A percentile compares a stretch with the other conserved stretches of the same genome.
phyloP scores from a whole-genome alignment of 805 yeast species.

The Starmerella asiatica region DNA sequence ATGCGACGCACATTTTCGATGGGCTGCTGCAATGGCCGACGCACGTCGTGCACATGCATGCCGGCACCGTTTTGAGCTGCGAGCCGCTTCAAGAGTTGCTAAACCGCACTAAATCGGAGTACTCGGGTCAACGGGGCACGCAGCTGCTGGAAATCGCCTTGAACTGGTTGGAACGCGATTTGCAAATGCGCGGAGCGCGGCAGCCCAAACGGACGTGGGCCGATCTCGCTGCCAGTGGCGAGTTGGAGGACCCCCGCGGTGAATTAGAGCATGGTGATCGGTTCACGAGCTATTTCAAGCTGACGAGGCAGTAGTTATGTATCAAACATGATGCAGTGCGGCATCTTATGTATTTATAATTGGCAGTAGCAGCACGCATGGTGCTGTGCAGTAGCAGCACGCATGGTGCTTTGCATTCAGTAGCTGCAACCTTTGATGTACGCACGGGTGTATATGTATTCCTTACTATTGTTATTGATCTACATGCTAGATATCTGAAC shows the following conservation, averaged over 20 bases:
- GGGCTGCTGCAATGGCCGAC: slow-evolving; percentile 91
- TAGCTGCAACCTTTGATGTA: no score
- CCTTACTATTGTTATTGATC: no score
- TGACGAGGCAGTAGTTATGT: no score
- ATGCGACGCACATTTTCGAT: slow-evolving; percentile 93
- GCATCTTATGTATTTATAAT: no score
- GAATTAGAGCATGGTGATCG: slow-evolving; percentile 22
- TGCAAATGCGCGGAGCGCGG: slow-evolving; percentile 38
- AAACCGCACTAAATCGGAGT: no score
- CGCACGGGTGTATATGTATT: no score
- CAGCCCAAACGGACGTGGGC: slow-evolving; percentile 33
- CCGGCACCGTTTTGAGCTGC: slow-evolving; percentile 39
- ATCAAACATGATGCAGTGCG: no score
- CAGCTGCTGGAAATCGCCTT: slow-evolving; percentile 27
- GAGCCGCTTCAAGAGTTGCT: slow-evolving; percentile 19
- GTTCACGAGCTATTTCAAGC: slow-evolving; percentile 23
- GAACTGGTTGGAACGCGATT: slow-evolving; percentile 29
- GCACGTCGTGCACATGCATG: slow-evolving; percentile 58
- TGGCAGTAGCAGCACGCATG: no score
- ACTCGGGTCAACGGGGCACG: slow-evolving; percentile 17
- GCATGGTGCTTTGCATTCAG: no score
- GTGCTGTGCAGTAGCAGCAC: no score
- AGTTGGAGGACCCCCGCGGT: slow-evolving; percentile 15
- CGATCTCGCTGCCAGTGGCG: slow-evolving; percentile 38
- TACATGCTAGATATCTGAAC: no score